These are phyloP conservation scores for Bacidia gigantensis DNA, from an alignment of 495 filamentous ascomycete species.

Conservation along the genomic window DNA sequence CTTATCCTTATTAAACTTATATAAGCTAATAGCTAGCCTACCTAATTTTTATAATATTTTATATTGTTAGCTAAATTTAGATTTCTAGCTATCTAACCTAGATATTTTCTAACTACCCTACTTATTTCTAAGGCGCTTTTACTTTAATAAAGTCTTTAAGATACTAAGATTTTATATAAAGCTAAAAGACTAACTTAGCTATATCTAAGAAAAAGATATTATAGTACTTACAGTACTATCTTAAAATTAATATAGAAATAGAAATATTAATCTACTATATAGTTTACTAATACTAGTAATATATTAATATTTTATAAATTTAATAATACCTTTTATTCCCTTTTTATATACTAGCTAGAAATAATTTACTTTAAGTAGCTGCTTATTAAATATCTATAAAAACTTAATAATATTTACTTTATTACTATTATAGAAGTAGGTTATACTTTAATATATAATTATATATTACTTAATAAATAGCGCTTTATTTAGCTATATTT, in stretches of 20 bases:
- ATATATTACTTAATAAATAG: neutral
- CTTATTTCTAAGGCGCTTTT: no score
- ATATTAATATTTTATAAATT: conserved; percentile 5
- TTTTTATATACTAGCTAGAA: conserved; percentile 11
- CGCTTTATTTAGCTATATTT: neutral
- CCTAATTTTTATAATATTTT: neutral
- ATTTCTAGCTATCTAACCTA: no score
- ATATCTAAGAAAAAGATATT: conserved; percentile 10
- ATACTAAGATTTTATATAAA: conserved; percentile 1
- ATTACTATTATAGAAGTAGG: conserved; percentile 1
- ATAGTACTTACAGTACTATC: conserved; percentile 7
- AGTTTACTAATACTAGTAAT: conserved; percentile 15
- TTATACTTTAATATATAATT: conserved; percentile 5
- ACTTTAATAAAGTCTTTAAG: neutral
- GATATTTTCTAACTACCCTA: no score
- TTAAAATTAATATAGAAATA: conserved; percentile 11
- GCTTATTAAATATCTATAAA: conserved; percentile 13
- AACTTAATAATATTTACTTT: conserved; percentile 13
- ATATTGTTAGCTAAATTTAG: no score
- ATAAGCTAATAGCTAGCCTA: conserved; percentile 10
- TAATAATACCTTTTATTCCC: conserved; percentile 12
- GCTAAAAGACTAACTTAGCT: conserved; percentile 9
- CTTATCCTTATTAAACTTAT: conserved; percentile 7
- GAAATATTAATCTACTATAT: conserved; percentile 10
- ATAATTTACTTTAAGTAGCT: conserved; percentile 9